Conservation (phyloP, 202 grass and related monocot genomes). For the Schoenoplectus tabernaemontani region DNA sequence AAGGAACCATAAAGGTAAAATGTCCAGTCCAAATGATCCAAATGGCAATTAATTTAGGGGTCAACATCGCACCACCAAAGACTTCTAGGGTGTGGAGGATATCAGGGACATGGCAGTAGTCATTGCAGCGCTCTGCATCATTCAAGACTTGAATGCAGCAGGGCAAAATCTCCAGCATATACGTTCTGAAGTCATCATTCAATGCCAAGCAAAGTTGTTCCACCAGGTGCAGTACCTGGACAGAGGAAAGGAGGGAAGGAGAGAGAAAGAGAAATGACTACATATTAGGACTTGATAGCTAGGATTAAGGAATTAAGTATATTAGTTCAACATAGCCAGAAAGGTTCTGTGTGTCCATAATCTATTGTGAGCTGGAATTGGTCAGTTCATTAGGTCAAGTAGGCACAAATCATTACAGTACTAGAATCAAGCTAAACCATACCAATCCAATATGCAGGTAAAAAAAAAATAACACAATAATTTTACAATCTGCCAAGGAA, state of each 20-base stretch:
- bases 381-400: not conserved
- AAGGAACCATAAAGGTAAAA: not conserved
- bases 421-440: too few relatives aligned
- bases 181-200: slow-evolving; percentile 95
- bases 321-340: not conserved
- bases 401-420: not conserved
- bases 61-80: slow-evolving; percentile 59
- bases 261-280: not conserved
- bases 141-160: slow-evolving; percentile 93
- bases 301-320: not conserved
- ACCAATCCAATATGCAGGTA: too few relatives aligned
- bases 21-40: slow-evolving; percentile 3
- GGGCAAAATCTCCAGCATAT: slow-evolving; percentile 74
- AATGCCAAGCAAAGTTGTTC: slow-evolving; percentile 90
- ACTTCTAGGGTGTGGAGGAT: slow-evolving; percentile 96
- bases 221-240: slow-evolving; percentile 92
- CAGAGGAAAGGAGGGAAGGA: not conserved
- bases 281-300: not conserved
- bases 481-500: too few relatives aligned
- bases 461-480: too few relatives aligned
- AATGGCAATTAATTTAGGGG: not conserved
- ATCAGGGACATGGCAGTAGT: slow-evolving; percentile 83
- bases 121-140: slow-evolving; percentile 96
- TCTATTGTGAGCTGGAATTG: slow-evolving; percentile 3
- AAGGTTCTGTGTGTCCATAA: too few relatives aligned